Base-by-base conservation (phyloP, 352 stramenopile species). In the Phytophthora pinifolia region DNA sequence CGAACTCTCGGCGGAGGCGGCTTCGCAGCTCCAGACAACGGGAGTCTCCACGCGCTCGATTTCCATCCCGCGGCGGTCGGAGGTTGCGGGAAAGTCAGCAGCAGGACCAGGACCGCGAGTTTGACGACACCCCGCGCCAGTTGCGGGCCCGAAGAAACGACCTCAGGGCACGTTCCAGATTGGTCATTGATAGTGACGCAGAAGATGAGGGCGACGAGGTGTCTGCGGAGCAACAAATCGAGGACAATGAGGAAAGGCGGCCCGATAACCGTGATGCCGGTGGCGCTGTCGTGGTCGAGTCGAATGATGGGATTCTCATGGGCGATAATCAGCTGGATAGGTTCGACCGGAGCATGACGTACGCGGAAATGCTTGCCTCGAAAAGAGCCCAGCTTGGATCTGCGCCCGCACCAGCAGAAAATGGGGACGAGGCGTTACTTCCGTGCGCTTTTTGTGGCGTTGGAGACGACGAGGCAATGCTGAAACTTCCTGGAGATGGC, bases 231-330 rank as follows among this genome's bases (percentile, higher is more conserved):
- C 34, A 58, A 38, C 39, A 13, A 25, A 30, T 25, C 6, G 36
- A 14, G 34, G 49, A 50, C 22, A 22, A 45, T 8, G 46, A 29
- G 8, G 62, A 62, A 13, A 59, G 46, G 33, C 44, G 37, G 14
- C 25, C 25, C 30, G 12, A 35, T 13, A 41, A 58, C 45, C 38
- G 29, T 27, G 67, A 78, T 10, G 65, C 58, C 25, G 37, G 60
- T 18, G 41, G 58, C 3, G 75, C 79, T 44, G 80, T 91, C 14
- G 75, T 92, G 6, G 77, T 92, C 4, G 85, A 93, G 57, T 89
- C 76, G 12, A 92, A 90, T 39, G 82, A 95, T 52, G 84, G 82
- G 0, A 75, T 92, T 31, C 86, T 91, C 55, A 86, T 94, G 69
- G 76, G 70, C 3, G 79, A 89, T 44, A 95, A 93, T 43, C 80